Percentiles rank a stretch among this genome's conserved stretches.
phyloP scores from a whole-genome alignment of 306 rosid genomes.

The Prunus davidiana region DNA sequence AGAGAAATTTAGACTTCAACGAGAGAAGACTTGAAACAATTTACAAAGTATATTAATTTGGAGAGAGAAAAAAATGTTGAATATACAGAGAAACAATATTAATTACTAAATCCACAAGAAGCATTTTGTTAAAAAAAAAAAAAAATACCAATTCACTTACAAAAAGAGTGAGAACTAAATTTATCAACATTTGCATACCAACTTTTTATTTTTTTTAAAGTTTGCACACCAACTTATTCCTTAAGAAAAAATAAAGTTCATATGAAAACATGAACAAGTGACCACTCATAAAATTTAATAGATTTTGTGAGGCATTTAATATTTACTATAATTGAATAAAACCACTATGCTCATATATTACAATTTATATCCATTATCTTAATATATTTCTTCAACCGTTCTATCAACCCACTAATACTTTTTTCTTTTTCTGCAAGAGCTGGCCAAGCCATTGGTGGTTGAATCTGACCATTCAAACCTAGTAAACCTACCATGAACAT shows the following conservation, averaged over 20 bases:
- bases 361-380: not conserved
- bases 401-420: not conserved
- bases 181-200: not conserved
- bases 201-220: not conserved
- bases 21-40: not conserved
- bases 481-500: not conserved
- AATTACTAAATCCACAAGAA: no score
- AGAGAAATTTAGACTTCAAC: no score
- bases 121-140: no score
- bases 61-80: no score
- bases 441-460: not conserved
- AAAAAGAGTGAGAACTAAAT: no score
- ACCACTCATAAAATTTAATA: not conserved
- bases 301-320: not conserved
- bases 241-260: not conserved
- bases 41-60: no score
- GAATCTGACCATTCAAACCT: not conserved
- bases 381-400: not conserved
- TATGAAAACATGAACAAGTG: not conserved
- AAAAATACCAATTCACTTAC: no score
- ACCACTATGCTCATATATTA: not conserved
- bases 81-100: no score
- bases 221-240: not conserved
- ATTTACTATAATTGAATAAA: not conserved
- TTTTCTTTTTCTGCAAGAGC: not conserved